Base-by-base conservation (phyloP, 2,329 filamentous ascomycete species). In the Periconia sp. region DNA sequence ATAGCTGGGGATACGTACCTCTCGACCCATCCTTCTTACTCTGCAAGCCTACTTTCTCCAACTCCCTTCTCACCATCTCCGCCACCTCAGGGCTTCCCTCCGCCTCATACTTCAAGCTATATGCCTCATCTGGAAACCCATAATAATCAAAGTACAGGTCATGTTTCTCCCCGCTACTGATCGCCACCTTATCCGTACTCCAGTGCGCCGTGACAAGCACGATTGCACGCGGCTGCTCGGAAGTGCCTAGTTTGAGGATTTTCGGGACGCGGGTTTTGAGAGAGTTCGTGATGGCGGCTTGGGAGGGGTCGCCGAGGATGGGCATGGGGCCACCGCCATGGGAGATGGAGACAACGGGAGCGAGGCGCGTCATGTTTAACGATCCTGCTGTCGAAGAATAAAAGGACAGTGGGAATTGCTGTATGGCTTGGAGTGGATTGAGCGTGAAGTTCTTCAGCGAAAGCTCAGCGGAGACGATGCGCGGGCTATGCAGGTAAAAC, bases 161-260 rank as follows among this genome's bases (percentile, higher is more conserved):
- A 42, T 78, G 82, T 17, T 69, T 71, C 15, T 67, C 55, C 4
- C 57, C 75, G 3, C 75, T 79, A 10, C 78, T 80, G 44, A 85
- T 77, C 29, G 73, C 76, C 1, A 81, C 80, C 7, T 63, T 64
- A 11, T 50, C 33, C 3, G 76, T 76, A 2, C 73, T 74, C 81
- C 81, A 84, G 66, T 84, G 81, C 4, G 81, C 81, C 0, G 81
- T 84, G 11, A 84, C 73, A 22, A 84, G 66, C 8, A 83, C 68
- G 32, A 84, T 81, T 17, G 78, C 81, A 8, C 70, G 70, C 0
- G 75, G 77, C 10, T 76, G 71, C 1, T 77, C 67, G 1, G 76
- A 61, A 0, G 79, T 80, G 26, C 75, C 73, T 2, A 85, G 73
- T 50, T 75, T 73, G 33, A 85, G 75, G 36, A 85, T 73, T 56